Evolutionary conservation across 495 filamentous ascomycete species (phyloP).

Genomic region (Usnea hakonensis): DNA sequence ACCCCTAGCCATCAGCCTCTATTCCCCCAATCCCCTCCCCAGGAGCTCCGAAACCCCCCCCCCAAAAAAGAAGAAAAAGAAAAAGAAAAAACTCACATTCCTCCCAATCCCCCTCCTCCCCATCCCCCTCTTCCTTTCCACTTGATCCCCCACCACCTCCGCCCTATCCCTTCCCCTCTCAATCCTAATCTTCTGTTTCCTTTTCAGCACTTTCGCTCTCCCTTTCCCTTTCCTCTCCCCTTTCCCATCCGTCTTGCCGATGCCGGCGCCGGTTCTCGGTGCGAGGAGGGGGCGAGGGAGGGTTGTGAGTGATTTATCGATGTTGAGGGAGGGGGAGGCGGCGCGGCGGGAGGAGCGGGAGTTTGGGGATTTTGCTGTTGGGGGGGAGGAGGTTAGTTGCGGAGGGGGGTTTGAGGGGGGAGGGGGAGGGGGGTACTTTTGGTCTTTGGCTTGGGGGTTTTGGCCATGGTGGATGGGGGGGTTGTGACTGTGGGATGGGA

Average conservation of each 20-base stretch:
- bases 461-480: slow-evolving; percentile 38
- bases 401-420: slow-evolving; percentile 1
- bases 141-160: slow-evolving; percentile 59
- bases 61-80: neutral
- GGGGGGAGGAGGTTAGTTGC: slow-evolving; percentile 4
- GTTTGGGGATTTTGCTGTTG: slow-evolving; percentile 44
- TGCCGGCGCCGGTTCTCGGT: slow-evolving; percentile 49
- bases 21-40: neutral
- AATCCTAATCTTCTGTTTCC: slow-evolving; percentile 57
- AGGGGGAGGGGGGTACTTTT: slow-evolving; percentile 23
- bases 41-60: neutral
- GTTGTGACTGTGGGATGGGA: neutral
- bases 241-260: slow-evolving; percentile 56
- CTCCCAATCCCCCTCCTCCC: slow-evolving; percentile 52
- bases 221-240: neutral
- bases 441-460: slow-evolving; percentile 36
- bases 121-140: slow-evolving; percentile 55
- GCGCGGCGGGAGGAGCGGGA: slow-evolving; percentile 69
- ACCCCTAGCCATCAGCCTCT: no score
- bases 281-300: slow-evolving; percentile 54
- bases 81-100: slow-evolving; percentile 27
- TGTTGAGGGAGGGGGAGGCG: slow-evolving; percentile 60
- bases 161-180: slow-evolving; percentile 69
- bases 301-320: slow-evolving; percentile 66
- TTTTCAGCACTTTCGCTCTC: slow-evolving; percentile 42